Base-by-base conservation (phyloP, 495 filamentous ascomycete genomes). In the Penicillium cosmopolitanum region DNA sequence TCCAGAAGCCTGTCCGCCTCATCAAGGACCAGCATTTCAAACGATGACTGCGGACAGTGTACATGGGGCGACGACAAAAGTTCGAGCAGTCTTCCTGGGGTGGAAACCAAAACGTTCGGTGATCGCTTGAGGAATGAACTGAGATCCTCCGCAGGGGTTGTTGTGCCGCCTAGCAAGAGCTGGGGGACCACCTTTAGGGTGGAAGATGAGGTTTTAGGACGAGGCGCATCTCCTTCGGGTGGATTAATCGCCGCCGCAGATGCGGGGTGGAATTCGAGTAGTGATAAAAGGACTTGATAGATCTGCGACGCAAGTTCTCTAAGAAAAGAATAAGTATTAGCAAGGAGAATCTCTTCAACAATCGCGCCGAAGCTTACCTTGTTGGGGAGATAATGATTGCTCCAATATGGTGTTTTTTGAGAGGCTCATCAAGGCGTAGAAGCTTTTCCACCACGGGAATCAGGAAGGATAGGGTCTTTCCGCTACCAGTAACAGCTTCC, bases 401-500 rank as follows among this genome's bases (percentile, higher is more conserved):
- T 34, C 89, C 89, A 36, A 98, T 84, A 71, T 97, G 91, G 71
- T 96, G 87, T 66, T 89, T 90, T 76, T 93, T 96, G 23, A 89
- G 82, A 6, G 90, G 87, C 42, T 93, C 90, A 50, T 86, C 85
- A 23, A 85, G 68, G 34, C 89, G 86, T 48, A 98, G 75, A 23
- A 98, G 81, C 61, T 89, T 90, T 70, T 97, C 92, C 12, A 97
- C 81, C 2, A 97, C 77, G 0, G 95, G 95, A 25, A 98, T 90
- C 48, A 98, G 73, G 66, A 95, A 98, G 2, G 92, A 88, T 43
- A 97, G 76, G 0, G 95, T 98, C 74, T 98, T 98, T 46, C 95
- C 95, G 68, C 90, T 95, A 8, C 96, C 95, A 3, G 95, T 98
- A 8, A 97, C 95, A 2, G 95, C 96, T 72, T 97, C 93, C 28